phyloP scores from a whole-genome alignment of 257 asterid species.

The Thymus mandschuricus region DNA sequence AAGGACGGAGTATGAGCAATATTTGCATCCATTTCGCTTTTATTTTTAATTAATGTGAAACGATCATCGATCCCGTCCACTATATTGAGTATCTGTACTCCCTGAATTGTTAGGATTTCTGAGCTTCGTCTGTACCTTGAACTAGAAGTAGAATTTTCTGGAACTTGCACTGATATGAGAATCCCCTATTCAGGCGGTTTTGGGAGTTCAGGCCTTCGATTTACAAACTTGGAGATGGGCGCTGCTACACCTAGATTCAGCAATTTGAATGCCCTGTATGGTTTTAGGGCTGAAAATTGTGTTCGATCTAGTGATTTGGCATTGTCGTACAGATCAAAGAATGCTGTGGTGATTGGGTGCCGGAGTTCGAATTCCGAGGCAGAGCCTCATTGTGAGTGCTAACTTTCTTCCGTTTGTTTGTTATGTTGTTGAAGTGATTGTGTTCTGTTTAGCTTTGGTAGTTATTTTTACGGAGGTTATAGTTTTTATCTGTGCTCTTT shows the following conservation, averaged over 20 bases:
- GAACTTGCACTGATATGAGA: too few species aligned
- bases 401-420: neutral
- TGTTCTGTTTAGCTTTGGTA: neutral
- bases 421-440: conserved; percentile 18
- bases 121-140: too few species aligned
- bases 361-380: conserved; percentile 44
- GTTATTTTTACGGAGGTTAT: neutral
- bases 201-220: conserved; percentile 58
- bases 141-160: too few species aligned
- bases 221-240: conserved; percentile 46
- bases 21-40: too few species aligned
- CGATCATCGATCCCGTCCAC: too few species aligned
- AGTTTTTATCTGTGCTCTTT: neutral
- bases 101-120: too few species aligned
- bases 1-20: too few species aligned
- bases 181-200: conserved; percentile 66
- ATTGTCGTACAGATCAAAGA: too few species aligned
- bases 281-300: conserved; percentile 32
- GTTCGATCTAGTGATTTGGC: conserved; percentile 45
- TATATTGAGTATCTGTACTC: too few species aligned
- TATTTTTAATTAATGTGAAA: too few species aligned
- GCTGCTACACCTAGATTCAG: conserved; percentile 44
- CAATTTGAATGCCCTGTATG: conserved; percentile 33
- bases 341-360: conserved; percentile 37
- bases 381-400: conserved; percentile 53